Conservation (phyloP, 2,329 filamentous ascomycete species). For the Penicillium corylophilum region DNA sequence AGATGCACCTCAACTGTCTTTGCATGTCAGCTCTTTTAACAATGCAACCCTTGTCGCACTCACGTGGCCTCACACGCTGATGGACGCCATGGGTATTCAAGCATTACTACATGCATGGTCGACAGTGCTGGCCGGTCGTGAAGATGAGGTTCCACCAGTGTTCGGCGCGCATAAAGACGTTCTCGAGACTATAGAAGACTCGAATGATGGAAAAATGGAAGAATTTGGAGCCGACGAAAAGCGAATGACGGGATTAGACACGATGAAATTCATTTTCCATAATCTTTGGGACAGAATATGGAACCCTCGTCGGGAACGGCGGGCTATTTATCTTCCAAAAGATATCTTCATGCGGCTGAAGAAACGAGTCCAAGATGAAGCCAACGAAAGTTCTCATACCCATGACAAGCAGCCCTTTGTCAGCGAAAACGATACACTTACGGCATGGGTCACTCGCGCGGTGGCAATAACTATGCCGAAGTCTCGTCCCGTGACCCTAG, state of each 20-base stretch:
- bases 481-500: slow-evolving; percentile 4
- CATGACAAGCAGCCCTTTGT: not conserved
- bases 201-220: not conserved
- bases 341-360: not conserved
- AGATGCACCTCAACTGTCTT: slow-evolving; percentile 4
- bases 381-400: not conserved
- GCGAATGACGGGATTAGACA: not conserved
- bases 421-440: slow-evolving; percentile 13
- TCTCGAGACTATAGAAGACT: not conserved
- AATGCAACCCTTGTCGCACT: slow-evolving; percentile 14
- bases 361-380: not conserved
- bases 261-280: slow-evolving; percentile 5
- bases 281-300: slow-evolving; percentile 10
- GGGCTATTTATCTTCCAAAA: slow-evolving; percentile 4
- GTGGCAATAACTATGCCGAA: not conserved
- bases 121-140: slow-evolving; percentile 3
- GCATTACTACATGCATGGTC: slow-evolving; percentile 10
- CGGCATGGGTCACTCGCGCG: slow-evolving; percentile 7
- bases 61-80: slow-evolving; percentile 12
- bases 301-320: slow-evolving; percentile 1
- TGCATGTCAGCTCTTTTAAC: slow-evolving; percentile 12
- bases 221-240: slow-evolving; percentile 2
- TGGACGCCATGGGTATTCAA: slow-evolving; percentile 9
- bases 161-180: slow-evolving; percentile 9
- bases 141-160: slow-evolving; percentile 4